phyloP scores from a whole-genome alignment of 1,139 yeast genomes.

The Kodamaea alishanica region DNA sequence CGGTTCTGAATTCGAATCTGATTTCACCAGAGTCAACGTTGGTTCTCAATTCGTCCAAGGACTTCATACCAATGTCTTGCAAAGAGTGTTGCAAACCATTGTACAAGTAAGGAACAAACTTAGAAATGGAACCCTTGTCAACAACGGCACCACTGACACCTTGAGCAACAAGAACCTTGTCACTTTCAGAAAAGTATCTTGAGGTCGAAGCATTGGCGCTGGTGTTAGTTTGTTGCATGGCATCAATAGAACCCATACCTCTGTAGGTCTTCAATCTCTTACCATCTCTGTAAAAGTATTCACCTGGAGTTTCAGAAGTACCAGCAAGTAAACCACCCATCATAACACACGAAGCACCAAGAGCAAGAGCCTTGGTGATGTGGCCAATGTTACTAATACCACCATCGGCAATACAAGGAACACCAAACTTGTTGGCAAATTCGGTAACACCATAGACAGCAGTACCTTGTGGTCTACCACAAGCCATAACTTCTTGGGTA shows the following conservation, averaged over 20 bases:
- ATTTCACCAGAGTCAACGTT: conserved; percentile 65
- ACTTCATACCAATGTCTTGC: conserved; percentile 91
- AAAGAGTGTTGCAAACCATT: conserved; percentile 98
- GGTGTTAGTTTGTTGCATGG: conserved; percentile 89
- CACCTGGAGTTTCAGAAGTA: conserved; percentile 98
- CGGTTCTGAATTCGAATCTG: conserved; percentile 96
- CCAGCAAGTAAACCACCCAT: conserved; percentile 99
- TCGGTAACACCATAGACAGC: conserved; percentile 87
- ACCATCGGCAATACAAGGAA: conserved; percentile 98
- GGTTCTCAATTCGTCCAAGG: conserved; percentile 61
- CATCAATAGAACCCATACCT: conserved; percentile 99
- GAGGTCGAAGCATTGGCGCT: conserved; percentile 97
- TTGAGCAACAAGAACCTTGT: conserved; percentile 94
- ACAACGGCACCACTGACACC: conserved; percentile 98
- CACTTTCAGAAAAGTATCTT: conserved; percentile 95
- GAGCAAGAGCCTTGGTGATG: conserved; percentile 91
- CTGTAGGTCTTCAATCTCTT: conserved; percentile 95
- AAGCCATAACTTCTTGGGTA: conserved; percentile 99
- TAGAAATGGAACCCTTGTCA: conserved; percentile 93
- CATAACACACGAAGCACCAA: conserved; percentile 98
- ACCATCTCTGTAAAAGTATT: conserved; percentile 96
- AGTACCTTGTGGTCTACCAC: conserved; percentile 99
- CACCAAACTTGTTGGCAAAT: conserved; percentile 85
- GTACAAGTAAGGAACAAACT: conserved; percentile 89
- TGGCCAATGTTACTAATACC: conserved; percentile 99